phyloP scores from a whole-genome alignment of 208 protist species.

The Trichomonas tenax region DNA sequence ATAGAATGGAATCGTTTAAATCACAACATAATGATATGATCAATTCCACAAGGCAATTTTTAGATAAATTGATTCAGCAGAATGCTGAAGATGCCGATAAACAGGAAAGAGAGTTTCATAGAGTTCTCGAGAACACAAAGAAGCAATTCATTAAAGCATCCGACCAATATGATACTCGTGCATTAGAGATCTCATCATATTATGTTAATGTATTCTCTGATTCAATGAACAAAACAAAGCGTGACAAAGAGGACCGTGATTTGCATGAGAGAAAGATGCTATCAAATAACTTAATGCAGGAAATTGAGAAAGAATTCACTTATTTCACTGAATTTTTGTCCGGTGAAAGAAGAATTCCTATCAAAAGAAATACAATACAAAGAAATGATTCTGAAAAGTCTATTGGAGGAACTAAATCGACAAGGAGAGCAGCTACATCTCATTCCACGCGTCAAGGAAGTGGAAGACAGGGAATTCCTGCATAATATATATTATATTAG shows the following conservation, averaged over 20 bases:
- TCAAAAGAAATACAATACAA: background rate
- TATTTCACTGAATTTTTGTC: background rate
- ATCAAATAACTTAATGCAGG: background rate
- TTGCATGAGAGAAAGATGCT: background rate
- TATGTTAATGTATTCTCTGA: background rate
- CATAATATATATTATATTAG: background rate
- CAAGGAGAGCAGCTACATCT: background rate
- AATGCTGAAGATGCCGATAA: background rate
- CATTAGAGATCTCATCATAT: background rate
- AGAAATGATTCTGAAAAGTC: background rate
- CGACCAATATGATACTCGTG: background rate
- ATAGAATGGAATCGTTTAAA: background rate
- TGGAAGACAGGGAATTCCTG: background rate
- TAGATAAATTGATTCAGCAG: background rate
- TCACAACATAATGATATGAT: background rate
- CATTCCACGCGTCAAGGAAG: background rate
- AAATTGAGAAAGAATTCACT: background rate
- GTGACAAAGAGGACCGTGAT: background rate
- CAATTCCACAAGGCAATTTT: no score
- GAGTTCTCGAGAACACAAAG: background rate
- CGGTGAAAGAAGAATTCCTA: background rate
- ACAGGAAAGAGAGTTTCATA: background rate
- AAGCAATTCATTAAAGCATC: background rate
- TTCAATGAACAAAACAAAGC: background rate
- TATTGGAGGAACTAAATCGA: background rate